Base-by-base conservation (phyloP, 352 stramenopile genomes). In the Peronospora tabacina region DNA sequence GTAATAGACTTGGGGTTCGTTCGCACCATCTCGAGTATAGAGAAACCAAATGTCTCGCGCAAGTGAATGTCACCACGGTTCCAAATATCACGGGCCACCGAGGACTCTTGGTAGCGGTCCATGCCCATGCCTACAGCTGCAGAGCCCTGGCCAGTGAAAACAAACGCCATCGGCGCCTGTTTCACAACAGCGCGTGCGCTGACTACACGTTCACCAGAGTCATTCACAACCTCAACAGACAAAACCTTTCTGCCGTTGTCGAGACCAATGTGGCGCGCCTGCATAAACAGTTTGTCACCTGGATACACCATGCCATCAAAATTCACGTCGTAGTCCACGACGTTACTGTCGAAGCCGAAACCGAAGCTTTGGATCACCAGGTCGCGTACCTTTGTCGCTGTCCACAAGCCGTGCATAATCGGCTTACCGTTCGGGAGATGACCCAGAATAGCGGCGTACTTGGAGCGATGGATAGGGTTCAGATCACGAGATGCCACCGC, bases 391-490 rank as follows among this genome's bases (percentile, higher is more conserved):
- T 91, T 93, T n/a, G 71, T 86, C 2, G 79, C 81, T 17, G 75
- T 90, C 85, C 85, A 95, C 73, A 95, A 68, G 20, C 85, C 85
- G 49, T 95, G 82, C 76, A 93, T 91, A 58, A 95, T 91, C 7
- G 85, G 76, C 54, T 77, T 73, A 15, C 73, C 75, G 11, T 74
- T 58, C 12, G 85, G 82, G 40, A 95, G 66, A 34, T 80, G 70
- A 6, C 78, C 82, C 7, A 94, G 55, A n/a, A 83, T 65, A 0
- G 82, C 85, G 12, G 81, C 66, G 42, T 89, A 86, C 40, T 63
- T 67, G 9, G 81, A 91, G 4, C 84, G 77, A 49, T 95, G 81
- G 44, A 95, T 95, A 28, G 85, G 77, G 60, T 95, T 95, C 58
- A 92, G 44, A 44, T 95, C 85, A 22, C 81, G 75, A 30, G 82